Conservation (phyloP, 2,329 filamentous ascomycete genomes). For the Penicillium sp. region DNA sequence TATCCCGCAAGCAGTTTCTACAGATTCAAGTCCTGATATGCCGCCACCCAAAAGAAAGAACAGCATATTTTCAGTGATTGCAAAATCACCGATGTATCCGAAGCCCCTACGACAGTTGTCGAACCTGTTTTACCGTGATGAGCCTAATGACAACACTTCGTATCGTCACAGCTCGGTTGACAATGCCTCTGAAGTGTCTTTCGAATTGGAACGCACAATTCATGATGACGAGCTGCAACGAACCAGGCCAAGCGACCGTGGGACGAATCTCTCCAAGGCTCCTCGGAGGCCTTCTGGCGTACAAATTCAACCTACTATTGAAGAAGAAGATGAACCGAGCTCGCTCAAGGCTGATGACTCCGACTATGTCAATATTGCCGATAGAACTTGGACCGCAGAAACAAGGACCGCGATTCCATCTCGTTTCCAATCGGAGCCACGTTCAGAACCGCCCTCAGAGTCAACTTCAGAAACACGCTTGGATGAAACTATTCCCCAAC, state of each 20-base stretch:
- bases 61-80: neutral
- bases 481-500: neutral
- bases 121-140: conserved; percentile 10
- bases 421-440: neutral
- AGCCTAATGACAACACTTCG: conserved; percentile 21
- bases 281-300: conserved; percentile 40
- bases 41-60: conserved; percentile 21
- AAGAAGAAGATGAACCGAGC: conserved; percentile 33
- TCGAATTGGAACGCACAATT: conserved; percentile 40
- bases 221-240: conserved; percentile 41
- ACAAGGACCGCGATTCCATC: neutral
- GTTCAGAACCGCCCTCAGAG: neutral
- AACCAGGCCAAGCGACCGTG: conserved; percentile 33
- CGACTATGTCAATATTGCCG: neutral
- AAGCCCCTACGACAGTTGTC: conserved; percentile 28
- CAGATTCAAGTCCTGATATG: conserved; percentile 34
- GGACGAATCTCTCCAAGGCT: conserved; percentile 40
- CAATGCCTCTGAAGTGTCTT: conserved; percentile 40
- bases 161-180: conserved; percentile 32
- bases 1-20: conserved; percentile 37
- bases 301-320: conserved; percentile 33
- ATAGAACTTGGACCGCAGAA: neutral
- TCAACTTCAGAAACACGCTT: no score
- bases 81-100: conserved; percentile 31
- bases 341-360: neutral